Conservation (phyloP, 192 early-diverging fungal species). For the Coemansia sp. region DNA sequence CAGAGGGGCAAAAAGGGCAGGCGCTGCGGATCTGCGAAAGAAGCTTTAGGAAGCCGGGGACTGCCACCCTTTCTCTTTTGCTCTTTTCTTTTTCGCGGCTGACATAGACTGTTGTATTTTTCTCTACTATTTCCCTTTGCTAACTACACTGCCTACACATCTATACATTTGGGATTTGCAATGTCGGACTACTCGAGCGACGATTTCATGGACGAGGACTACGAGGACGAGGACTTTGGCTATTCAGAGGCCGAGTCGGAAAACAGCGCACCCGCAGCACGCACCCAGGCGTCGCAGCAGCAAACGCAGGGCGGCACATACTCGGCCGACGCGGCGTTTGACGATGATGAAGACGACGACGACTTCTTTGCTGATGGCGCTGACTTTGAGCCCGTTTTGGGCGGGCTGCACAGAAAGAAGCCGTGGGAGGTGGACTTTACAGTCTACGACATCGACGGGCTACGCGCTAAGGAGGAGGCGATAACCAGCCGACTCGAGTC, state of each 20-base stretch:
- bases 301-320: conserved; percentile 25
- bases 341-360: conserved; percentile 28
- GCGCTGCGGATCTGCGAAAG: too few species aligned
- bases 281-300: neutral
- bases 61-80: neutral
- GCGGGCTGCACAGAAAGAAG: conserved; percentile 12
- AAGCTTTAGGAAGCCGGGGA: neutral
- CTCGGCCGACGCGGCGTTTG: conserved; percentile 10
- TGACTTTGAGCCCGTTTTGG: conserved; percentile 30
- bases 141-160: neutral
- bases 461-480: conserved; percentile 33
- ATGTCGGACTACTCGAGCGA: conserved; percentile 37
- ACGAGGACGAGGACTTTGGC: conserved; percentile 29
- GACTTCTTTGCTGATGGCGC: conserved; percentile 22
- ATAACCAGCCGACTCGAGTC: conserved; percentile 34
- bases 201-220: conserved; percentile 41
- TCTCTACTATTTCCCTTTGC: conserved; percentile 1
- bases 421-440: conserved; percentile 48
- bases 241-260: conserved; percentile 37
- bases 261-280: neutral
- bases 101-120: neutral
- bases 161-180: neutral
- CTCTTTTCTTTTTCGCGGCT: neutral
- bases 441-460: conserved; percentile 21
- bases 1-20: too few species aligned